These are phyloP conservation scores for Pedinophyceae sp. DNA, from an alignment of 139 green algal genomes.

Conservation along the genomic window DNA sequence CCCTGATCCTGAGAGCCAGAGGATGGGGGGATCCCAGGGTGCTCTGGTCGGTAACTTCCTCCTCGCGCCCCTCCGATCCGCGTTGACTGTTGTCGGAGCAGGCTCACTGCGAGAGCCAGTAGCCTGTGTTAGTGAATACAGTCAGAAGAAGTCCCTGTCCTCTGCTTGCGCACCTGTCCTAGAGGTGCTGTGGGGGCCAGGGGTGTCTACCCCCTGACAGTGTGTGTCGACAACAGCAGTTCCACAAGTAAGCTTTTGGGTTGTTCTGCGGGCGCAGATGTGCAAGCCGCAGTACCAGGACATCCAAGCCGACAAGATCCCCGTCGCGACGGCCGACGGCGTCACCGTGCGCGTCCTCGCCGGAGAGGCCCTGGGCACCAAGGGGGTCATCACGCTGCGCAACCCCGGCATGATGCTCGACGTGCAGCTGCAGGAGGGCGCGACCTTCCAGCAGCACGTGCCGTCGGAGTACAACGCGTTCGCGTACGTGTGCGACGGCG, in stretches of 20 bases:
- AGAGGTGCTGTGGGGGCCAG: constrained; percentile 52
- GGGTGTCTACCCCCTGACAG: constrained; percentile 9
- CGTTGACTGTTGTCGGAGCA: no score
- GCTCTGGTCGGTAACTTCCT: no score
- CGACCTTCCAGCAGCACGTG: constrained; percentile 22
- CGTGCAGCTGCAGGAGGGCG: constrained; percentile 33
- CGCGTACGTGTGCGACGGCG: constrained; percentile 58
- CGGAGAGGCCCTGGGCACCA: constrained; percentile 19
- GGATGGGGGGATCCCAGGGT: no score
- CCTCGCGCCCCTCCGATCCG: no score
- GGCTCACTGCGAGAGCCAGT: no score
- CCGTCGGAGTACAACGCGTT: constrained; percentile 45
- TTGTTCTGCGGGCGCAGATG: no score
- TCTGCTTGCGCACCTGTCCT: no score
- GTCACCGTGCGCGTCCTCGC: constrained; percentile 64
- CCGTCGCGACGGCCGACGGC: constrained; percentile 21
- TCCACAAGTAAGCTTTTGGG: neutral
- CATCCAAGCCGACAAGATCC: constrained; percentile 57
- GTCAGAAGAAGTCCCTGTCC: no score
- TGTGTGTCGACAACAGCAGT: neutral
- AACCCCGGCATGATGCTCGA: constrained; percentile 73
- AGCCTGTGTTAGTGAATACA: no score
- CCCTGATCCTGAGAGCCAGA: no score
- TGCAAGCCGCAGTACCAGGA: constrained; percentile 51
- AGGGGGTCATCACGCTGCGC: constrained; percentile 53